phyloP scores from a whole-genome alignment of 306 rosid species.

The Urtica urens region DNA sequence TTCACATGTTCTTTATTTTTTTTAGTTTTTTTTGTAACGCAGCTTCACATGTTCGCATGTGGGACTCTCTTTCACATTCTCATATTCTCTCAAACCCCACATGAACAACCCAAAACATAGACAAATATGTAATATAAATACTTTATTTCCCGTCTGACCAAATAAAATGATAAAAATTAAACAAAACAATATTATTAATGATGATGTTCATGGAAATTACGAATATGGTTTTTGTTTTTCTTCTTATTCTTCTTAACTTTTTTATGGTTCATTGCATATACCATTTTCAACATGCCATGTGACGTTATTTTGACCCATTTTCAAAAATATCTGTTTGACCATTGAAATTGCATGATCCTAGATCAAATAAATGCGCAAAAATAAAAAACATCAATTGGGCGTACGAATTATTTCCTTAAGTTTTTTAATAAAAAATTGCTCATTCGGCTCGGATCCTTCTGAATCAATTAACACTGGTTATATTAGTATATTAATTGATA shows the following conservation, averaged over 20 bases:
- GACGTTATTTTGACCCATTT: slow-evolving; percentile 48
- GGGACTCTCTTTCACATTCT: slow-evolving; percentile 30
- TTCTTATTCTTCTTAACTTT: no score
- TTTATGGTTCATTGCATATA: slow-evolving; percentile 21
- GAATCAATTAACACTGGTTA: no score
- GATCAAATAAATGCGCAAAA: neutral
- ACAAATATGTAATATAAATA: neutral
- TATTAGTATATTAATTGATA: no score
- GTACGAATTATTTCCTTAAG: neutral
- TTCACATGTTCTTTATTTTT: slow-evolving; percentile 64
- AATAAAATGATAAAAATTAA: neutral
- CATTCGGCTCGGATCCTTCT: no score
- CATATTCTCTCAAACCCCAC: slow-evolving; percentile 29
- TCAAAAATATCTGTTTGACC: slow-evolving; percentile 35
- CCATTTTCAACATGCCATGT: slow-evolving; percentile 44
- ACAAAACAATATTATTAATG: neutral
- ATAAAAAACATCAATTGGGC: neutral
- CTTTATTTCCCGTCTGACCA: neutral
- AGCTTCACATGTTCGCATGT: slow-evolving; percentile 59
- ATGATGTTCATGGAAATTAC: slow-evolving; percentile 3
- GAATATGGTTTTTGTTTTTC: neutral
- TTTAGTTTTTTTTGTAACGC: slow-evolving; percentile 11
- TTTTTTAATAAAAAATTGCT: neutral
- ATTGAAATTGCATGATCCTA: slow-evolving; percentile 9
- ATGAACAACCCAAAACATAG: slow-evolving; percentile 27